phyloP scores from a whole-genome alignment of 2,329 filamentous ascomycete genomes.

The Pyricularia grisea region DNA sequence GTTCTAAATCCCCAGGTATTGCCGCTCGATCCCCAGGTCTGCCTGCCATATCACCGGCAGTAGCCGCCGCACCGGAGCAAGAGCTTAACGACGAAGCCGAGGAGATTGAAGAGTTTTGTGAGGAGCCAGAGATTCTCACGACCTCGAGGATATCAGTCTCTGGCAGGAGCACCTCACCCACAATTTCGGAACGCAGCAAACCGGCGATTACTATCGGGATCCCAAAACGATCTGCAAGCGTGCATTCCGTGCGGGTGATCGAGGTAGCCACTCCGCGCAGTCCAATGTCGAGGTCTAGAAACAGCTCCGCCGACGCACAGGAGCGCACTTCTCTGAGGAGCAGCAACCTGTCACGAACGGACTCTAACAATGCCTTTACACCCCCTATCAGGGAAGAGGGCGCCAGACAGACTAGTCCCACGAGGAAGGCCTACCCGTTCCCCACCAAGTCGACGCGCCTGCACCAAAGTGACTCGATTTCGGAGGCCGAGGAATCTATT shows the following conservation, averaged over 20 bases:
- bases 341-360: constrained; percentile 29
- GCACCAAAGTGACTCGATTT: constrained; percentile 24
- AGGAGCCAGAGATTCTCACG: constrained; percentile 50
- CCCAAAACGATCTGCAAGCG: constrained; percentile 35
- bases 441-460: constrained; percentile 11
- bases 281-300: constrained; percentile 35
- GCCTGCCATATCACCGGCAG: neutral
- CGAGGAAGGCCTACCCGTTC: constrained; percentile 5
- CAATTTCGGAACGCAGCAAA: constrained; percentile 33
- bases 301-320: constrained; percentile 34
- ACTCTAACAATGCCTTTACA: constrained; percentile 21
- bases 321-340: constrained; percentile 25
- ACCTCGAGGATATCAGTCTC: constrained; percentile 46
- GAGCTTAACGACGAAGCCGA: constrained; percentile 16
- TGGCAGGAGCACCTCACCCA: constrained; percentile 37
- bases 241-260: constrained; percentile 48
- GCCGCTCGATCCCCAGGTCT: neutral
- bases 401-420: neutral
- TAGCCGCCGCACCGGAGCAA: constrained; percentile 8
- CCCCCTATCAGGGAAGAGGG: constrained; percentile 29
- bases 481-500: constrained; percentile 31
- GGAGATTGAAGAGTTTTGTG: constrained; percentile 41
- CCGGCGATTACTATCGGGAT: constrained; percentile 26
- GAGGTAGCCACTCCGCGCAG: constrained; percentile 45
- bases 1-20: constrained; percentile 25